Base-by-base conservation (phyloP, 2,329 filamentous ascomycete genomes). In the Aspergillus luchuensis region DNA sequence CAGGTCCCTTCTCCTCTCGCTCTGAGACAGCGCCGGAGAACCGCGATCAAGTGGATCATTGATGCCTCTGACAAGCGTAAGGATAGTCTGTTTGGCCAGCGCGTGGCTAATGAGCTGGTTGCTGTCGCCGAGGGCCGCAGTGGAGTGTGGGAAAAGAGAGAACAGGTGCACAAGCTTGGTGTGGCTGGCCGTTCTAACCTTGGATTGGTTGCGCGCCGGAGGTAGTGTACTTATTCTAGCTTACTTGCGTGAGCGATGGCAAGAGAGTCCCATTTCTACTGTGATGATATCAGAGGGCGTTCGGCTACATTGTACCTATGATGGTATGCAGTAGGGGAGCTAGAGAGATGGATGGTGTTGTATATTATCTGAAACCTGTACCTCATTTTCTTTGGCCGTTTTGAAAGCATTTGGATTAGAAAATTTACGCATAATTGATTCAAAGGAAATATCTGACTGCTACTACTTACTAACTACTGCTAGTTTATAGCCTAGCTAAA, bases 1-100 rank as follows among this genome's bases (percentile, higher is more conserved):
- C 91, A 94, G 58, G 84, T 97, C 38, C 95, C 95, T 0, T 82
- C 89, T 21, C 94, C 95, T 1, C 82, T 98, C 19, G 81, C 83
- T 1, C 79, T 89, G 64, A 85, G 92, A 62, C 90, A 96, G 76
- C 85, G 94, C 64, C 84, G 94, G 67, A 84, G 93, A 58, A 83
- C 83, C 54, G 93, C 94, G 2, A 89, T 97, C 66, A 81, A 85
- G 75, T 99, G 95, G 95, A 96, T 99, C 68, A 78, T 98, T 60
- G 89, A 92, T 64, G 85, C 87, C n/a, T 91, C 92, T 41, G 86
- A 86, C 64, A 95, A 92, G 83, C 89, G 90, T 79, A 86, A 85
- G 64, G 90, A 88, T 65, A 84, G 84, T 64, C 87, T 88, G 75
- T 90, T 96, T 71, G 89, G 92, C 10, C 83, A 89, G 69, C 84